Percentiles rank a stretch among this genome's conserved stretches.
Conservation (phyloP, 2,329 filamentous ascomycete species). For the Metarhizium album region DNA sequence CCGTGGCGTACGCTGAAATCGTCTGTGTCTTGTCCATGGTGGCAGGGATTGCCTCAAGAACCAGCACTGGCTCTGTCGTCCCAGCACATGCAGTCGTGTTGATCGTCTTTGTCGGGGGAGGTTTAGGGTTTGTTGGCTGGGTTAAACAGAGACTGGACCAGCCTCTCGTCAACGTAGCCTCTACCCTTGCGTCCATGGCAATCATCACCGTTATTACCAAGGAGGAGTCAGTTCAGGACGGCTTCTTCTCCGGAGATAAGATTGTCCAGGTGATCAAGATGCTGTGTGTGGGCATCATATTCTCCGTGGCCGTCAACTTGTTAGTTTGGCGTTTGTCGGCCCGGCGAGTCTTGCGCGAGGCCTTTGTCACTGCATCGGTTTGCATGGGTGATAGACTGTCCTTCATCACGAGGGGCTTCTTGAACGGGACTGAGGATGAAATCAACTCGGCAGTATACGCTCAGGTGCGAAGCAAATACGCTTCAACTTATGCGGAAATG, state of each 20-base stretch:
- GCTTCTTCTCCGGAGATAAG: slow-evolving; percentile 71
- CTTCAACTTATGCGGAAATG: slow-evolving; percentile 56
- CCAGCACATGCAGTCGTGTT: slow-evolving; percentile 72
- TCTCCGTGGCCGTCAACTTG: slow-evolving; percentile 64
- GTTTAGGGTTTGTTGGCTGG: slow-evolving; percentile 81
- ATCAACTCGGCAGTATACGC: slow-evolving; percentile 56
- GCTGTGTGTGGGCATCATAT: slow-evolving; percentile 65
- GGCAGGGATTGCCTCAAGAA: slow-evolving; percentile 70
- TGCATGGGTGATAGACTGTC: slow-evolving; percentile 73
- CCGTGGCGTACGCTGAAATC: slow-evolving; percentile 59
- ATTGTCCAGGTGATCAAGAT: slow-evolving; percentile 76
- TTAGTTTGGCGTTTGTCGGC: slow-evolving; percentile 71
- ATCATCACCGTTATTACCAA: slow-evolving; percentile 87
- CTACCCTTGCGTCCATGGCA: slow-evolving; percentile 75
- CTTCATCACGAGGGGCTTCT: slow-evolving; percentile 70
- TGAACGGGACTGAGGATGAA: slow-evolving; percentile 73
- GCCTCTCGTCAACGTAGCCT: slow-evolving; percentile 73
- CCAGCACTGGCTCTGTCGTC: slow-evolving; percentile 51
- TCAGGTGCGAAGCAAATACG: slow-evolving; percentile 52
- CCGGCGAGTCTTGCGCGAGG: slow-evolving; percentile 58
- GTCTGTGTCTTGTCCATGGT: slow-evolving; percentile 79
- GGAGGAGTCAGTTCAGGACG: slow-evolving; percentile 76
- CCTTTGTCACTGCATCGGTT: slow-evolving; percentile 60
- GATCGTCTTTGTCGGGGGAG: slow-evolving; percentile 74
- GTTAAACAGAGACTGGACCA: slow-evolving; percentile 70